Evolutionary conservation across 2,329 filamentous ascomycete genomes (phyloP).

Genomic region (Penicillium sp.): DNA sequence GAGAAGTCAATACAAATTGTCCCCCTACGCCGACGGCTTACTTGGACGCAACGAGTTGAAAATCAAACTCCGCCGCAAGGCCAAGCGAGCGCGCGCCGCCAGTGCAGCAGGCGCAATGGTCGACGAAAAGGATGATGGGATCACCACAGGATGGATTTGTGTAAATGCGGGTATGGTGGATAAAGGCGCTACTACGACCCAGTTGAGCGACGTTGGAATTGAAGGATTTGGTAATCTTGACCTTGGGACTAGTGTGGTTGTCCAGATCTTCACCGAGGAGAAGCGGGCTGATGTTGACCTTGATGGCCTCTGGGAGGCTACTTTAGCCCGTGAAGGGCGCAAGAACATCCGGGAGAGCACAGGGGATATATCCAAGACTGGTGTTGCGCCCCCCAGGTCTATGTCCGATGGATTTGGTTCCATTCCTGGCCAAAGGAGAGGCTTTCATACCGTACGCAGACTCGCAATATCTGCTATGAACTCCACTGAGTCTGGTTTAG

Average conservation of each 20-base stretch:
- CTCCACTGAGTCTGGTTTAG: background rate
- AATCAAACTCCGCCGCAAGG: slow-evolving; percentile 76
- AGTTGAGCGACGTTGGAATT: slow-evolving; percentile 44
- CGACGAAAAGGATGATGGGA: slow-evolving; percentile 72
- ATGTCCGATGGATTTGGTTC: slow-evolving; percentile 21
- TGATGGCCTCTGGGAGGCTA: slow-evolving; percentile 62
- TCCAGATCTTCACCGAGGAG: slow-evolving; percentile 71
- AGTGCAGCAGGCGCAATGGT: slow-evolving; percentile 64
- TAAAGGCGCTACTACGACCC: slow-evolving; percentile 41
- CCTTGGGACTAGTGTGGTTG: slow-evolving; percentile 62
- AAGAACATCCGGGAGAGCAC: slow-evolving; percentile 37
- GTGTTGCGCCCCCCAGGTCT: slow-evolving; percentile 19
- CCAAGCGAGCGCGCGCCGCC: slow-evolving; percentile 76
- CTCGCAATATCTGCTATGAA: background rate
- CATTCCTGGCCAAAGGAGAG: slow-evolving; percentile 30
- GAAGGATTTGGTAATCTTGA: slow-evolving; percentile 71
- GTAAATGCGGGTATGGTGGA: slow-evolving; percentile 78
- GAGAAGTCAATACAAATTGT: slow-evolving; percentile 67
- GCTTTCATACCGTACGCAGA: slow-evolving; percentile 25
- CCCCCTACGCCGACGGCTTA: slow-evolving; percentile 80
- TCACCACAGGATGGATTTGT: slow-evolving; percentile 93
- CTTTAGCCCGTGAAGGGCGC: slow-evolving; percentile 43
- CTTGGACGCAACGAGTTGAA: slow-evolving; percentile 90
- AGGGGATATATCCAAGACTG: slow-evolving; percentile 23
- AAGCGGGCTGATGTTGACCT: slow-evolving; percentile 67